Evolutionary conservation across 202 grass and related monocot species (phyloP).

Genomic region (Tripidium arundinaceum): DNA sequence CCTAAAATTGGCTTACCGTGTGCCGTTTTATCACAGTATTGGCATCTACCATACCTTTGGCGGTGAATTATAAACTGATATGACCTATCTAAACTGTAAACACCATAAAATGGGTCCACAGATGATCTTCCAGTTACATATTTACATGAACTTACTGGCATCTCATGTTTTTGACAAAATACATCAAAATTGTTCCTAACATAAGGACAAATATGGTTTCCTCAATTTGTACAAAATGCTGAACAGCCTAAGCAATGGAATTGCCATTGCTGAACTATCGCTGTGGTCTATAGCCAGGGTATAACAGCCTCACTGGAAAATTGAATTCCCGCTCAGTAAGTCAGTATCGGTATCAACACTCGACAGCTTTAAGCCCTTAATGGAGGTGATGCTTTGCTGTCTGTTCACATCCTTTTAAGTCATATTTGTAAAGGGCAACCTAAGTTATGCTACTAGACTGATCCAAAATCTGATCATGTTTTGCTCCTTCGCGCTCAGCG

Average conservation of each 20-base stretch:
- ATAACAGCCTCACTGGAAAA: background rate
- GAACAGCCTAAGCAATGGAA: background rate
- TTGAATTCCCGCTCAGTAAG: background rate
- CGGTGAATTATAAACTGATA: background rate
- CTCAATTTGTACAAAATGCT: background rate
- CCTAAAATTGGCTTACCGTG: background rate
- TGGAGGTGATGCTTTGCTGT: background rate
- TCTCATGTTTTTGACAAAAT: background rate
- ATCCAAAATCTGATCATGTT: no score
- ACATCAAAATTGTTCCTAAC: background rate
- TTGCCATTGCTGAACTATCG: background rate
- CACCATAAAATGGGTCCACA: background rate
- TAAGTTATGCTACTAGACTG: no score
- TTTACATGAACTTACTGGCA: background rate
- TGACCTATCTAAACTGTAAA: background rate
- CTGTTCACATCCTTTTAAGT: no score
- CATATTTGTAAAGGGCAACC: no score
- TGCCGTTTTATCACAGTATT: background rate
- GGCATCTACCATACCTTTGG: background rate
- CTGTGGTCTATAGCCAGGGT: background rate
- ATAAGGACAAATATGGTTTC: background rate
- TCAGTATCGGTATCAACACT: background rate
- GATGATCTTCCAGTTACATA: constrained; percentile 1
- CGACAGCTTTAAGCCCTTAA: background rate
- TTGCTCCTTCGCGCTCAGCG: no score